Evolutionary conservation across 371 early-diverging fungal genomes (phyloP), one percentile per base, ranked within the genome.

Genomic region (Dichotomocladium elegans): DNA sequence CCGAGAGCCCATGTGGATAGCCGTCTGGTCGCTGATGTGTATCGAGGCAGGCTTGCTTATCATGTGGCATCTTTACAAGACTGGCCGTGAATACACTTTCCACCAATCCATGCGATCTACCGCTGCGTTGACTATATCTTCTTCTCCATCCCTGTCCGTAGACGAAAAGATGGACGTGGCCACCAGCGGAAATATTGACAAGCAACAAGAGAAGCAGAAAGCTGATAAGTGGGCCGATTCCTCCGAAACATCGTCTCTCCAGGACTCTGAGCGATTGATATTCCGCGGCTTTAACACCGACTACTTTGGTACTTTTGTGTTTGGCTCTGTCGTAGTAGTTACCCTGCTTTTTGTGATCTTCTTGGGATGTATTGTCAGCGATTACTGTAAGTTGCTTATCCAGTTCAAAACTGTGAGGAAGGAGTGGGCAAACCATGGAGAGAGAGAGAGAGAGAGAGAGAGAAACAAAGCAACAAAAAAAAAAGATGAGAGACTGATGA

Each of bases 291-390:
- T 81, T 66, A 60, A 71, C 12, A 61, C 63, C 44, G 81, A 81
- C 66, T 56, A 65, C 28, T 68, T 80, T 51, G 90, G 90, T 14
- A 44, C 57, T 14, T 55, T 79, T 11, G 75, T 75, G 3, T 74
- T 75, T 60, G 66, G 68, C 28, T 77, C 83, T 28, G 72, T 82
- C 25, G 55, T 77, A 11, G 27, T 75, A 24, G 72, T 78, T 4
- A 83, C 88, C 3, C 47, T 86, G 12, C 68, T 79, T 31, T 89
- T 82, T 74, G 60, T 90, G 31, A 74, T 81, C n/a, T 70, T 88
- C 41, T 57, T 91, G 54, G 78, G 77, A 17, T 62, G 85, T 42
- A 60, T 91, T n/a, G 83, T 86, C 30, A 70, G 49, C 34, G 56
- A 56, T 33, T 48, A 56, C 49, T 91, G 77, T 76, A 76, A 67